phyloP scores from a whole-genome alignment of 805 yeast species.

The Scheffersomyces ergatensis region DNA sequence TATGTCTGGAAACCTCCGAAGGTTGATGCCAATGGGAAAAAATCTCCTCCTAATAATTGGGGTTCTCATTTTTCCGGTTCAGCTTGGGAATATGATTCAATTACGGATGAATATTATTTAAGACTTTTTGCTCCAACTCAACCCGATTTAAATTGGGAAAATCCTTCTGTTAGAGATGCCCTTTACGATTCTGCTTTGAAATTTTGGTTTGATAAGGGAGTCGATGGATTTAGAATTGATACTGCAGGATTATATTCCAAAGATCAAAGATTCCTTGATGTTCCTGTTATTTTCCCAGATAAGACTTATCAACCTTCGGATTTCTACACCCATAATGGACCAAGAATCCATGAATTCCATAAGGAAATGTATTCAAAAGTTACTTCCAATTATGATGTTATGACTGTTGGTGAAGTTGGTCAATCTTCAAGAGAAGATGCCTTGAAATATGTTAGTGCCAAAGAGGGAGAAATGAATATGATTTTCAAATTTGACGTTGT shows the following conservation, averaged over 20 bases:
- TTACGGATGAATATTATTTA: conserved; percentile 53
- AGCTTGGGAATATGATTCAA: conserved; percentile 57
- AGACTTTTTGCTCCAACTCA: conserved; percentile 52
- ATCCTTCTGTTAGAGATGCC: conserved; percentile 32
- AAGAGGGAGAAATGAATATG: conserved; percentile 35
- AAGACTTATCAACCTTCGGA: conserved; percentile 38
- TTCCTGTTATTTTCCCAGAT: conserved; percentile 44
- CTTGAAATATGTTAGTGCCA: conserved; percentile 41
- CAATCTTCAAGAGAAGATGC: conserved; percentile 39
- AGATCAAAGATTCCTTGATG: conserved; percentile 43
- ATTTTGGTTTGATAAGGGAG: conserved; percentile 56
- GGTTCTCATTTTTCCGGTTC: conserved; percentile 49
- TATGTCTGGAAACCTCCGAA: conserved; percentile 54
- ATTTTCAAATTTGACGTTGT: conserved; percentile 30
- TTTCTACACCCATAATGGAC: conserved; percentile 40
- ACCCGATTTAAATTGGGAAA: conserved; percentile 66
- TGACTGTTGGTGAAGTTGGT: conserved; percentile 61
- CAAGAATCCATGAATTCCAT: conserved; percentile 57
- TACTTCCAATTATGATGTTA: conserved; percentile 45
- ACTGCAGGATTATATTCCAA: conserved; percentile 54
- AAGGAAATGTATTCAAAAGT: conserved; percentile 47
- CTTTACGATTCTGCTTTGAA: conserved; percentile 47
- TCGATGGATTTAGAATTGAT: conserved; percentile 60
- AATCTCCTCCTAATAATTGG: conserved; percentile 61
- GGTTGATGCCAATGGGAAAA: conserved; percentile 44